These are phyloP conservation scores for Falciphora oryzae DNA, from an alignment of 2,329 filamentous ascomycete genomes.

Conservation along the genomic window DNA sequence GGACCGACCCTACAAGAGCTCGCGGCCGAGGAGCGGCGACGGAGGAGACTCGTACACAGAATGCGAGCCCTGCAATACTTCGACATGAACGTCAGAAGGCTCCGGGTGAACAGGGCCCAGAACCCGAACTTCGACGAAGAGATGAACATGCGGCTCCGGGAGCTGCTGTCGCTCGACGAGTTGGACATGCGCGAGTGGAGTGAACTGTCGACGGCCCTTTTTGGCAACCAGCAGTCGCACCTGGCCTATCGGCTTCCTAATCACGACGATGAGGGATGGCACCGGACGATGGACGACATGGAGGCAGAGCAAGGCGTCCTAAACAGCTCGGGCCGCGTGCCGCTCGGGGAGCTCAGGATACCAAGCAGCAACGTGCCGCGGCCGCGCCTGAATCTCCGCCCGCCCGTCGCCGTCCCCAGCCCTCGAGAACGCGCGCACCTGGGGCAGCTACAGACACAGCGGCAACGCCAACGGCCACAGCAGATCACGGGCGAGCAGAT, in stretches of 20 bases:
- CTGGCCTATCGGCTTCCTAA: neutral
- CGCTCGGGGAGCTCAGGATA: neutral
- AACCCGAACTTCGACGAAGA: neutral
- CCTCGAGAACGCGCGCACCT: too few relatives aligned
- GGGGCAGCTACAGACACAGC: too few relatives aligned
- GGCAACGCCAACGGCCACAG: too few relatives aligned
- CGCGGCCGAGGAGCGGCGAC: too few relatives aligned
- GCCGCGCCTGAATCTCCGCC: too few relatives aligned
- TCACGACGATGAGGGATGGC: neutral
- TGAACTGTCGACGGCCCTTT: neutral
- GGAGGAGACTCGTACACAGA: neutral
- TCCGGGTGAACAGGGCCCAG: neutral
- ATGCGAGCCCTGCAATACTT: neutral
- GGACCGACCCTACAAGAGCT: neutral
- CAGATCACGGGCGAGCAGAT: neutral
- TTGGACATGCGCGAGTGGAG: too few relatives aligned
- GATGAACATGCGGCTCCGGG: neutral
- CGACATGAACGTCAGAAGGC: neutral
- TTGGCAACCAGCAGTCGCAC: neutral
- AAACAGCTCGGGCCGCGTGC: neutral
- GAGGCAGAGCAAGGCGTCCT: neutral
- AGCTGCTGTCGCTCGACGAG: too few relatives aligned
- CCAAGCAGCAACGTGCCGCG: neutral
- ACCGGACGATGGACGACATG: neutral
- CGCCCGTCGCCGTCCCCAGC: too few relatives aligned